Conservation (phyloP, 345 rosid genomes). For the Angophora floribunda region DNA sequence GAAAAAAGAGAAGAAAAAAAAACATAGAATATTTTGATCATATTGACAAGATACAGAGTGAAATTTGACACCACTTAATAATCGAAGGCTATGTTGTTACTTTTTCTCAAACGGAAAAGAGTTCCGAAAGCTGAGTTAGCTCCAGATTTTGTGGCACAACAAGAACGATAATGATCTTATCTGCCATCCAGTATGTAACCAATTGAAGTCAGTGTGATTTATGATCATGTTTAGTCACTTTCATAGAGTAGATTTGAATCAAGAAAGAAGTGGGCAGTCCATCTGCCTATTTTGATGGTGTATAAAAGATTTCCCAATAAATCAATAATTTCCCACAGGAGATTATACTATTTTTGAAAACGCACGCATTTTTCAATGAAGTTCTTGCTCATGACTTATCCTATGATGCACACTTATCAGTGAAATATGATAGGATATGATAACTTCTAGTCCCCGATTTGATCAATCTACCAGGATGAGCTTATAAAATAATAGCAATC, state of each 20-base stretch:
- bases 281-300: not conserved
- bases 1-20: not conserved
- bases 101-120: not conserved
- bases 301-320: not conserved
- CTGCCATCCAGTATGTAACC: not conserved
- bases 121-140: not conserved
- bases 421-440: not conserved
- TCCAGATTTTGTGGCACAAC: not conserved
- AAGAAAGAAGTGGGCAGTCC: not conserved
- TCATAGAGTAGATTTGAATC: not conserved
- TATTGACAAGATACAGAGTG: not conserved
- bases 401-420: not conserved
- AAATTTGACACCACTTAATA: not conserved
- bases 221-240: not conserved
- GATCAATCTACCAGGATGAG: not conserved
- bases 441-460: not conserved
- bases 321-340: not conserved
- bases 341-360: not conserved
- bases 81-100: not conserved
- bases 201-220: not conserved
- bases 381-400: not conserved
- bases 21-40: not conserved
- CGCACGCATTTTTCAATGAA: not conserved
- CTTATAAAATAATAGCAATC: not conserved
- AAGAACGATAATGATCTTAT: not conserved